Evolutionary conservation across 108 stramenopile genomes (phyloP).

Genomic region (Pinguiococcus pyrenoidosus): DNA sequence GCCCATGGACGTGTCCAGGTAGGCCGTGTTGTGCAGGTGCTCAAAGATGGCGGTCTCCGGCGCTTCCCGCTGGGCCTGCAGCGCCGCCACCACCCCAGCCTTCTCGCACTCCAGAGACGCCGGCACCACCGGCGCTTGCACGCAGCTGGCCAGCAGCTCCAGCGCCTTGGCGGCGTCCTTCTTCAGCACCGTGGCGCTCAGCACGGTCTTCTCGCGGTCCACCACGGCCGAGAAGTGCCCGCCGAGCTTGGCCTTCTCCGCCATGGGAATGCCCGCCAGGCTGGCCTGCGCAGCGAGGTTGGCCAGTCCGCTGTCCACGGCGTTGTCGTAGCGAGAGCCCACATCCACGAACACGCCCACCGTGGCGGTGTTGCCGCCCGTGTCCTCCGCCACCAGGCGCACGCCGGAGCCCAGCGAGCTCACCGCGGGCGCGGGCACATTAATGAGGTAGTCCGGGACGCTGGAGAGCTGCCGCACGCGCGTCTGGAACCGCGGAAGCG

Average conservation of each 20-base stretch:
- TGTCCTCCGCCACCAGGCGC: no score
- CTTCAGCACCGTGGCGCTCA: conserved; percentile 92
- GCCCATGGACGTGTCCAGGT: conserved; percentile 77
- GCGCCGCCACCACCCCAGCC: conserved; percentile 82
- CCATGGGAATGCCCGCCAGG: no score
- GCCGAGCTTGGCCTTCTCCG: conserved; percentile 14
- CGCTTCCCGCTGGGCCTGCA: conserved; percentile 80
- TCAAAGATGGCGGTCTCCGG: conserved; percentile 48
- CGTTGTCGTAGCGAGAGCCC: conserved; percentile 68
- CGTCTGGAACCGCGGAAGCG: no score
- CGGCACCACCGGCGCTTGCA: conserved; percentile 60
- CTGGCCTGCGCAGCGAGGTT: no score
- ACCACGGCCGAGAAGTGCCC: conserved; percentile 58
- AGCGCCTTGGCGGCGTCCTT: conserved; percentile 77
- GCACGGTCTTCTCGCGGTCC: conserved; percentile 93
- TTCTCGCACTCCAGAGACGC: conserved; percentile 74
- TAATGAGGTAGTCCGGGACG: no score
- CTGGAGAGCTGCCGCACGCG: no score
- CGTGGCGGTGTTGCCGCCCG: conserved; percentile 29
- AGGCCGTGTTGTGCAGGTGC: conserved; percentile 94
- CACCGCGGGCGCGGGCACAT: no score
- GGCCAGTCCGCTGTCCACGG: conserved; percentile 75
- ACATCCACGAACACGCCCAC: conserved; percentile 27
- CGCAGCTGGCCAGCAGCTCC: conserved; percentile 81
- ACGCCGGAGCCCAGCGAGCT: no score